Base-by-base conservation (phyloP, 768 basidiomycete genomes). In the Lanmaoa rubissima region DNA sequence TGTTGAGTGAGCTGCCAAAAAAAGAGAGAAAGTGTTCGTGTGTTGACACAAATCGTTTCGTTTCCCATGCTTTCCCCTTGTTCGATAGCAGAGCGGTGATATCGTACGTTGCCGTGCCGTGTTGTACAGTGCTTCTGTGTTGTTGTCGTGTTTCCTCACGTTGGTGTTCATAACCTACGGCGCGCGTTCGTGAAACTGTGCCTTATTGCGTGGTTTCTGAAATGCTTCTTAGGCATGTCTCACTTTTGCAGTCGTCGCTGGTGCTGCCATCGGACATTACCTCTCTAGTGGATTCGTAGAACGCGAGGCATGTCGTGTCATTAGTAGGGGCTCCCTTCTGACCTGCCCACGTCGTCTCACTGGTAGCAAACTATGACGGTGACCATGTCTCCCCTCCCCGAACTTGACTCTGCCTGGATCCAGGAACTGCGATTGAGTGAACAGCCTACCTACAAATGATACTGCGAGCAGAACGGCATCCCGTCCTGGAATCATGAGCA, bases 121-220 rank as follows among this genome's bases (percentile, higher is more conserved):
- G 2, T 68, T 92, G 38, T 96, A 95, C 64, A 92, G 87, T n/a
- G 72, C 78, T 5, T 83, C 83, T 3, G 84, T 93, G 21, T 87
- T 87, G 70, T 71, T 93, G 56, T 90, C 90, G 36, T 90, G 89
- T 78, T 92, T 92, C 82, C 82, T 93, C 68, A 97, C 96, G 94
- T 77, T 97, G 56, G 86, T 96, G 40, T 94, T 93, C 73, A 96
- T 97, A 94, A 96, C 94, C 5, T 97, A 95, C 75, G 96, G 96
- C 62, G 92, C 93, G 56, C 66, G 90, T 75, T 24, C 26, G 17
- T 31, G 7, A 7, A 14, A n/a, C 13, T 3, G 26, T 26, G 39
- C 19, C 11, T 46, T 48, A 13, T 55, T 42, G 9, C 42, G 4
- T 9, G 40, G 9, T 17, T 41, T 14, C 42, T 61, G 40, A 56